Percentiles rank a stretch among this genome's conserved stretches.
These are phyloP conservation scores for Tympanopsis confertula DNA, from an alignment of 2,329 filamentous ascomycete species.

Conservation along the genomic window DNA sequence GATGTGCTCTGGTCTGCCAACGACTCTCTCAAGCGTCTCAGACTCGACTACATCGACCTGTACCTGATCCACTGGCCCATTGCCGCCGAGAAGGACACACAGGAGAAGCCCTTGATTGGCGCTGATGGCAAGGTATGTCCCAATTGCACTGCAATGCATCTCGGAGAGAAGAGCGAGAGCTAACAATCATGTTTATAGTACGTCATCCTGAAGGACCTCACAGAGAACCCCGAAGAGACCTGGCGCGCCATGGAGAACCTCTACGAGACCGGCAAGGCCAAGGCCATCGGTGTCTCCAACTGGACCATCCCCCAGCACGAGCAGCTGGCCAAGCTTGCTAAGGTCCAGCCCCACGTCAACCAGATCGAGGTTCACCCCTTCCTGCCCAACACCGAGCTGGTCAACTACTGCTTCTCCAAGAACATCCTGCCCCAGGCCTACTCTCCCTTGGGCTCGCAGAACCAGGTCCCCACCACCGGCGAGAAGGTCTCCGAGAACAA, in stretches of 20 bases:
- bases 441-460: slow-evolving; percentile 47
- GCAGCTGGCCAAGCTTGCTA: slow-evolving; percentile 10
- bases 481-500: slow-evolving; percentile 52
- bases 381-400: slow-evolving; percentile 32
- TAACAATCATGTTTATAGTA: slow-evolving; percentile 24
- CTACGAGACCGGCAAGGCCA: slow-evolving; percentile 14
- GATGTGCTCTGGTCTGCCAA: slow-evolving; percentile 19
- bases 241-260: slow-evolving; percentile 47
- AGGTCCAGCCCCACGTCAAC: slow-evolving; percentile 26
- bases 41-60: slow-evolving; percentile 24
- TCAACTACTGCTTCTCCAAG: slow-evolving; percentile 39
- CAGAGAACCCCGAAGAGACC: slow-evolving; percentile 53
- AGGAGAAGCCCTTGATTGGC: slow-evolving; percentile 22
- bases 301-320: slow-evolving; percentile 20
- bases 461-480: slow-evolving; percentile 57
- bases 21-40: slow-evolving; percentile 19
- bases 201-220: slow-evolving; percentile 51
- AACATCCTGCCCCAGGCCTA: slow-evolving; percentile 39
- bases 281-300: slow-evolving; percentile 33
- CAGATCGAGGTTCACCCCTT: slow-evolving; percentile 35
- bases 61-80: slow-evolving; percentile 25
- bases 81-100: slow-evolving; percentile 34
- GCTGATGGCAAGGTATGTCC: slow-evolving; percentile 33
- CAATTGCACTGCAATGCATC: not conserved
- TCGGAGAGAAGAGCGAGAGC: not conserved